Evolutionary conservation across 2,329 filamentous ascomycete genomes (phyloP).

Genomic region (Huntiella savannae): DNA sequence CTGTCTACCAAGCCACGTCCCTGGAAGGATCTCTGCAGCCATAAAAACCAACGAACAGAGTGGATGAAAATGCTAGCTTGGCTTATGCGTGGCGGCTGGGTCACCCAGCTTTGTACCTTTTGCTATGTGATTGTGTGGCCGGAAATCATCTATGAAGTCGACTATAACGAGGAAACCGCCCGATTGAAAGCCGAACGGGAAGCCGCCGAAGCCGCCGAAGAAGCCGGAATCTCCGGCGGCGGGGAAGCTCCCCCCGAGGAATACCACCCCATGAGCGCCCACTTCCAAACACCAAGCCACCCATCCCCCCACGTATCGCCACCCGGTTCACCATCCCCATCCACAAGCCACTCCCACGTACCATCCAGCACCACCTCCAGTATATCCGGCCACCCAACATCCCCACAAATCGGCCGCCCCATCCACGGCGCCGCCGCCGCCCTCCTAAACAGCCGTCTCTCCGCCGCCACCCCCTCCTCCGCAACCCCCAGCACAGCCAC

Average conservation of each 20-base stretch:
- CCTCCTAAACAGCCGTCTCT: constrained; percentile 10
- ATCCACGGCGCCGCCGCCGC: constrained; percentile 13
- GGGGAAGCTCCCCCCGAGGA: too few relatives aligned
- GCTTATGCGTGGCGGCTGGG: constrained; percentile 83
- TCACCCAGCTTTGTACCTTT: constrained; percentile 81
- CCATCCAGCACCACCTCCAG: not conserved
- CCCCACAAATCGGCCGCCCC: constrained; percentile 11
- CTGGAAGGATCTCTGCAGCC: constrained; percentile 70
- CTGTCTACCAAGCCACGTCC: constrained; percentile 64
- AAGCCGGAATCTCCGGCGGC: constrained; percentile 13
- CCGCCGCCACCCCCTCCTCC: constrained; percentile 6
- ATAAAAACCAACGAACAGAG: constrained; percentile 53
- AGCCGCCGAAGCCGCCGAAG: constrained; percentile 5
- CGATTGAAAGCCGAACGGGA: constrained; percentile 25
- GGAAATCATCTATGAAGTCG: constrained; percentile 65
- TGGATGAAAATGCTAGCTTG: constrained; percentile 88
- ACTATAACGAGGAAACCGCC: constrained; percentile 49
- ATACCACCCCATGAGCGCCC: not conserved
- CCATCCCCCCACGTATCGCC: not conserved
- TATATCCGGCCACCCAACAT: not conserved
- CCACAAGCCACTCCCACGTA: not conserved
- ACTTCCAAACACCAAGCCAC: not conserved
- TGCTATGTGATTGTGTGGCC: constrained; percentile 72
- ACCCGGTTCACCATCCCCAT: not conserved
- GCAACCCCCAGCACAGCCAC: constrained; percentile 10